Evolutionary conservation across 225 moss, liverwort and hornwort species (phyloP).

Genomic region (Thuidium tamariscinum): DNA sequence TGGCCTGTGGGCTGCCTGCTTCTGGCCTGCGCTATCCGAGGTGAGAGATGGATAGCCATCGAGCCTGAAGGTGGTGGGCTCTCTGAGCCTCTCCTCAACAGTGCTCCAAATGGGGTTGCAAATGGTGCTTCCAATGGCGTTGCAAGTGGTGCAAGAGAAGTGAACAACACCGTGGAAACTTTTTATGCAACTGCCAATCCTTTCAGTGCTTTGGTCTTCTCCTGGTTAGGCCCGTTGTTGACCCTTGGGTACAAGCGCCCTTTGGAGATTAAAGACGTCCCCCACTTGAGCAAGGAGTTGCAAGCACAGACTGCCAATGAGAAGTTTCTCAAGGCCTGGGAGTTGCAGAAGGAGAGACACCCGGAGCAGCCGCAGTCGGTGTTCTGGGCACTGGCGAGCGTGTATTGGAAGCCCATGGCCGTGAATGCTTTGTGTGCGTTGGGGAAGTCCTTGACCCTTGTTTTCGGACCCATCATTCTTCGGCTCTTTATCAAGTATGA

Average conservation of each 20-base stretch:
- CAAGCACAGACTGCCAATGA: constrained; percentile 8
- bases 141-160: not conserved
- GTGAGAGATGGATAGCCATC: constrained; percentile 21
- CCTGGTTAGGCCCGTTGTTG: constrained; percentile 38
- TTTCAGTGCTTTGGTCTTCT: constrained; percentile 6
- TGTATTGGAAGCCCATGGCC: constrained; percentile 35
- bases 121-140: not conserved
- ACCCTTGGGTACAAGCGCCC: constrained; percentile 19
- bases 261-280: constrained; percentile 24
- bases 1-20: constrained; percentile 47
- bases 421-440: constrained; percentile 18
- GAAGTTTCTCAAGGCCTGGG: constrained; percentile 19
- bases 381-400: constrained; percentile 12
- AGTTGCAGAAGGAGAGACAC: constrained; percentile 6
- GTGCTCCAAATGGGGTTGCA: not conserved
- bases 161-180: not conserved
- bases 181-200: constrained; percentile 3
- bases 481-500: constrained; percentile 14
- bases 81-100: constrained; percentile 4
- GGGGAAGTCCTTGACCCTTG: constrained; percentile 10
- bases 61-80: not conserved
- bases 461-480: constrained; percentile 25
- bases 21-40: constrained; percentile 28
- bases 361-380: constrained; percentile 12
- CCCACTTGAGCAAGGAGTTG: constrained; percentile 2